A percentile compares a stretch with the other conserved stretches of the same genome.
phyloP scores from a whole-genome alignment of 2,329 filamentous ascomycete species.

The Xylariaceae sp. region DNA sequence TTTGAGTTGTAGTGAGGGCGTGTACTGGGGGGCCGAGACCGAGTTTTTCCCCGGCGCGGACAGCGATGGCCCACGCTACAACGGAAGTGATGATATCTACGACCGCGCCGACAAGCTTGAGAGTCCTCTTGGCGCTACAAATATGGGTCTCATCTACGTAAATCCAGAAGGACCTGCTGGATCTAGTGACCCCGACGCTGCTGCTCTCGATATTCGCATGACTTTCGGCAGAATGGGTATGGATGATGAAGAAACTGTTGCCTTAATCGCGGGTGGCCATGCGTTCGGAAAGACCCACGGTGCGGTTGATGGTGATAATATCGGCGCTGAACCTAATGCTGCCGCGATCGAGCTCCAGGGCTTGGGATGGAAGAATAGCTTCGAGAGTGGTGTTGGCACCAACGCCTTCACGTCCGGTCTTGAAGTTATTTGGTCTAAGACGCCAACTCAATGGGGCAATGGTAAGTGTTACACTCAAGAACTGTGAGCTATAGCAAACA shows the following conservation, averaged over 20 bases:
- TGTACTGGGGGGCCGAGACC: constrained; percentile 74
- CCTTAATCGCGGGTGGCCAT: constrained; percentile 76
- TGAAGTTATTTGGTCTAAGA: constrained; percentile 77
- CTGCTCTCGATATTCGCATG: constrained; percentile 68
- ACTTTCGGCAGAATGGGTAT: constrained; percentile 79
- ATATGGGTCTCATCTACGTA: constrained; percentile 79
- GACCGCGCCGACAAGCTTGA: constrained; percentile 55
- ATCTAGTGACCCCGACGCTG: constrained; percentile 64
- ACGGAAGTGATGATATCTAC: constrained; percentile 37
- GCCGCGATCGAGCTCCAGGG: constrained; percentile 65
- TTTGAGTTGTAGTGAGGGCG: constrained; percentile 47
- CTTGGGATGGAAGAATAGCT: constrained; percentile 67
- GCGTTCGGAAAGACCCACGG: constrained; percentile 79
- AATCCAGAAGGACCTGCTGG: constrained; percentile 76
- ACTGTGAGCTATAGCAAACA: neutral
- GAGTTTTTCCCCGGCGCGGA: constrained; percentile 71
- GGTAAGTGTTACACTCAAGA: neutral
- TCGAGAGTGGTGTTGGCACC: constrained; percentile 62
- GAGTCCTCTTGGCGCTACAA: constrained; percentile 62
- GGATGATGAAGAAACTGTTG: constrained; percentile 78
- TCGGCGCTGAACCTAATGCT: constrained; percentile 65
- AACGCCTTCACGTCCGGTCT: constrained; percentile 73
- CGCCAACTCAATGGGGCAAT: constrained; percentile 73
- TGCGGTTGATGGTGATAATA: constrained; percentile 62
- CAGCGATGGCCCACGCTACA: constrained; percentile 57